These are phyloP conservation scores for Colletotrichum incanum DNA, from an alignment of 2,329 filamentous ascomycete species.

Conservation along the genomic window DNA sequence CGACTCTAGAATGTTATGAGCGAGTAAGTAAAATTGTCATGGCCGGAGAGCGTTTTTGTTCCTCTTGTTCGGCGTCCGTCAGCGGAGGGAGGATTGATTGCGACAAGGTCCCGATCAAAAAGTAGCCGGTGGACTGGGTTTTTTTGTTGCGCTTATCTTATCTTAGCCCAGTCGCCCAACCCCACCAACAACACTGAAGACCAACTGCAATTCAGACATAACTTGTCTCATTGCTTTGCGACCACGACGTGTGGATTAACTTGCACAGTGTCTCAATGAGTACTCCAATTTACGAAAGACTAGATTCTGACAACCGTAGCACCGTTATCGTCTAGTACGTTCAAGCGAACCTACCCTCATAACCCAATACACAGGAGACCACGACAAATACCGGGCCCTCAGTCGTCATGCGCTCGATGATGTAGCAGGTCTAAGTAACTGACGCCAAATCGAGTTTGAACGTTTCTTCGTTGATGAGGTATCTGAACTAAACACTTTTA, in stretches of 20 bases:
- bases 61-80: not conserved
- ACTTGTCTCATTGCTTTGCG: not conserved
- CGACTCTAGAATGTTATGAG: constrained; percentile 15
- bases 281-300: not conserved
- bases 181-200: constrained; percentile 18
- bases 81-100: not conserved
- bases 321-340: not conserved
- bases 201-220: not conserved
- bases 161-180: constrained; percentile 22
- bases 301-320: not conserved
- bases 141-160: constrained; percentile 43
- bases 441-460: constrained; percentile 22
- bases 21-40: constrained; percentile 4
- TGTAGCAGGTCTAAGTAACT: not conserved
- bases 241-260: no score
- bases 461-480: constrained; percentile 43
- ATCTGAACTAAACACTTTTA: constrained; percentile 44
- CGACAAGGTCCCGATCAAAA: constrained; percentile 8
- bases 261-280: no score
- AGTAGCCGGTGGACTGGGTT: constrained; percentile 19
- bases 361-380: not conserved
- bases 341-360: not conserved
- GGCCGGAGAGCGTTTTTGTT: not conserved
- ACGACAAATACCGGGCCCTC: not conserved
- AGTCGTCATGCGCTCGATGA: not conserved